These are phyloP conservation scores for Debaryomyces robertsiae DNA, from an alignment of 1,139 yeast genomes.

Conservation along the genomic window DNA sequence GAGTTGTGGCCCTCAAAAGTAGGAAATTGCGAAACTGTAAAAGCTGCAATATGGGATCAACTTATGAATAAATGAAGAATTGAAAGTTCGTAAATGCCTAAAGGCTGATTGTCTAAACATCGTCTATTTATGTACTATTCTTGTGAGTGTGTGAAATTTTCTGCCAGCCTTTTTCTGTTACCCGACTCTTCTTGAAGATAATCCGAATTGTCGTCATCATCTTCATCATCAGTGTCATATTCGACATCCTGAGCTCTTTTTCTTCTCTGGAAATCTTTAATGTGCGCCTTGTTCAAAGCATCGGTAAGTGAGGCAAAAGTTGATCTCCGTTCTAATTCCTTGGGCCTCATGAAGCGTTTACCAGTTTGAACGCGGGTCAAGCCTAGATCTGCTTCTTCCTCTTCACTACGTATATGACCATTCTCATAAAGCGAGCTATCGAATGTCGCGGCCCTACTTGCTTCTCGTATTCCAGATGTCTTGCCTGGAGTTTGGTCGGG, in stretches of 20 bases:
- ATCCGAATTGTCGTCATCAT: conserved; percentile 26
- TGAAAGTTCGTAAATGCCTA: too few relatives aligned
- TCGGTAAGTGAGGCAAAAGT: conserved; percentile 53
- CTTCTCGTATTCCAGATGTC: neutral
- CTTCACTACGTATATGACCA: conserved; percentile 1
- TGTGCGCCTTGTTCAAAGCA: conserved; percentile 76
- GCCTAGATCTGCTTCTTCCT: conserved; percentile 19
- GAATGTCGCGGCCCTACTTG: neutral
- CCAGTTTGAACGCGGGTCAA: conserved; percentile 10
- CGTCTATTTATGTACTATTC: too few relatives aligned
- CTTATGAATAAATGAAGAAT: too few relatives aligned
- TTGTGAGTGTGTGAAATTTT: too few relatives aligned
- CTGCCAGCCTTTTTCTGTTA: neutral
- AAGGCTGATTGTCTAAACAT: conserved; percentile 2
- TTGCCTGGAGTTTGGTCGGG: neutral
- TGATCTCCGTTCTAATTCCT: conserved; percentile 31
- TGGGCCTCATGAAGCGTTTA: conserved; percentile 12
- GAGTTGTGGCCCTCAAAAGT: too few relatives aligned
- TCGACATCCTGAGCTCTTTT: conserved; percentile 36
- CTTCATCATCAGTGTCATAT: conserved; percentile 45
- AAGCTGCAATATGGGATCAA: too few relatives aligned
- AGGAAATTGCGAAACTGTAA: too few relatives aligned
- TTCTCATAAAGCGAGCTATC: neutral
- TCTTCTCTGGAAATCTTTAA: conserved; percentile 83
- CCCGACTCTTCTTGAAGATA: neutral